Evolutionary conservation across 805 yeast genomes (phyloP).

Genomic region (Lipomyces mesembrius): DNA sequence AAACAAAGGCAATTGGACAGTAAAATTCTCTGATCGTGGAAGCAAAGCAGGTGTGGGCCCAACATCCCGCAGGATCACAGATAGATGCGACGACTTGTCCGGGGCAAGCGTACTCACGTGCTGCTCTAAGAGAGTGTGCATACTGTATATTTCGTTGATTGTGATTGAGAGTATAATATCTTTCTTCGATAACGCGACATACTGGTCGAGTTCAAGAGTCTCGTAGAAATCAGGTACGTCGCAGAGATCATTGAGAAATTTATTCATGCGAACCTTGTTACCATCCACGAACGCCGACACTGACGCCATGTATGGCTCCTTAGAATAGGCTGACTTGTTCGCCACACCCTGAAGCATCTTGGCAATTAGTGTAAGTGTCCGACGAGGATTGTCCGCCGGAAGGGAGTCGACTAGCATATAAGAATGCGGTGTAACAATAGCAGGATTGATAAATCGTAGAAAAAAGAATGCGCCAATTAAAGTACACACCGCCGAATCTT

Average conservation of each 20-base stretch:
- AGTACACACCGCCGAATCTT: conserved; percentile 44
- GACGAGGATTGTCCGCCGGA: conserved; percentile 53
- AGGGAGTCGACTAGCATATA: conserved; percentile 47
- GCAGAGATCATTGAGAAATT: conserved; percentile 46
- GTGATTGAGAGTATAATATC: conserved; percentile 45
- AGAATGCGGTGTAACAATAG: conserved; percentile 84
- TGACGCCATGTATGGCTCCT: conserved; percentile 52
- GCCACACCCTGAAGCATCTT: conserved; percentile 86
- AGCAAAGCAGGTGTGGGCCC: conserved; percentile 44
- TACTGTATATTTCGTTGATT: conserved; percentile 45
- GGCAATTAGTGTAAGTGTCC: conserved; percentile 78
- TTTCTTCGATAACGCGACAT: conserved; percentile 46
- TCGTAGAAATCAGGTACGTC: conserved; percentile 51
- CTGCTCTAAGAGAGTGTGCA: conserved; percentile 47
- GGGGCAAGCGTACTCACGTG: conserved; percentile 36
- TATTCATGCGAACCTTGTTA: conserved; percentile 42
- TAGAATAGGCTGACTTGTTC: conserved; percentile 69
- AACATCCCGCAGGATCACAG: conserved; percentile 41
- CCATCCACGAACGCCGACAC: conserved; percentile 41
- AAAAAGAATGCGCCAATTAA: conserved; percentile 84
- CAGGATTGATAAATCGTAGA: conserved; percentile 81
- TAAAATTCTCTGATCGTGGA: conserved; percentile 42
- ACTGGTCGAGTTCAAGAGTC: conserved; percentile 48
- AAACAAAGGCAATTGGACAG: conserved; percentile 44
- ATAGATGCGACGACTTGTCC: conserved; percentile 36